Percentiles rank a stretch among this genome's conserved stretches.
Conservation (phyloP, 2,329 filamentous ascomycete genomes). For the Dendrostoma leiphaemia region DNA sequence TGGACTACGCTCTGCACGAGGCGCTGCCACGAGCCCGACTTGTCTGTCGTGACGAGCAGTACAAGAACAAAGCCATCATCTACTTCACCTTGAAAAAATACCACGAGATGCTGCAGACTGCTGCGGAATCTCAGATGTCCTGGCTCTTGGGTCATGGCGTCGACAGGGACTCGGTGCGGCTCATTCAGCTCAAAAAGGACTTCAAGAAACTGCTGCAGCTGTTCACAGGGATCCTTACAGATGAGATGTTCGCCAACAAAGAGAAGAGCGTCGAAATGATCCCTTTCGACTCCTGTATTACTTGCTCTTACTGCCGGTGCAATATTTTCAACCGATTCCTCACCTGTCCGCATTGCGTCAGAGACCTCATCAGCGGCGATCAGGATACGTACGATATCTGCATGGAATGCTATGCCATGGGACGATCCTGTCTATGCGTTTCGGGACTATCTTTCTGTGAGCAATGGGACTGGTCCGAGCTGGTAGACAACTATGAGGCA, state of each 20-base stretch:
- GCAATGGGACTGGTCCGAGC: slow-evolving; percentile 82
- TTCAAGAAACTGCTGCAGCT: slow-evolving; percentile 78
- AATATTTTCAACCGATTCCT: slow-evolving; percentile 98
- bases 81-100: slow-evolving; percentile 87
- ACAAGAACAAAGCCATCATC: slow-evolving; percentile 96
- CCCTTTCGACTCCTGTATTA: slow-evolving; percentile 85
- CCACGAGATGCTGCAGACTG: slow-evolving; percentile 52
- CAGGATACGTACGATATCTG: slow-evolving; percentile 94
- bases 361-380: slow-evolving; percentile 61
- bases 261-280: slow-evolving; percentile 73
- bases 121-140: slow-evolving; percentile 49
- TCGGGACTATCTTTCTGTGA: slow-evolving; percentile 88
- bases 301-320: slow-evolving; percentile 90
- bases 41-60: slow-evolving; percentile 95
- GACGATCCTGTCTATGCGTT: slow-evolving; percentile 85
- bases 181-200: slow-evolving; percentile 74
- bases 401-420: slow-evolving; percentile 99
- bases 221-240: slow-evolving; percentile 75
- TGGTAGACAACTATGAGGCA: slow-evolving; percentile 73
- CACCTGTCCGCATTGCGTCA: slow-evolving; percentile 82
- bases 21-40: slow-evolving; percentile 84
- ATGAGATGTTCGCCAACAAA: slow-evolving; percentile 78
- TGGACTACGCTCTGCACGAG: slow-evolving; percentile 82
- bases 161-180: slow-evolving; percentile 36
- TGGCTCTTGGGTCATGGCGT: slow-evolving; percentile 46